Conservation (phyloP, 1,284 basidiomycete species). For the Melampsora occidentalis region DNA sequence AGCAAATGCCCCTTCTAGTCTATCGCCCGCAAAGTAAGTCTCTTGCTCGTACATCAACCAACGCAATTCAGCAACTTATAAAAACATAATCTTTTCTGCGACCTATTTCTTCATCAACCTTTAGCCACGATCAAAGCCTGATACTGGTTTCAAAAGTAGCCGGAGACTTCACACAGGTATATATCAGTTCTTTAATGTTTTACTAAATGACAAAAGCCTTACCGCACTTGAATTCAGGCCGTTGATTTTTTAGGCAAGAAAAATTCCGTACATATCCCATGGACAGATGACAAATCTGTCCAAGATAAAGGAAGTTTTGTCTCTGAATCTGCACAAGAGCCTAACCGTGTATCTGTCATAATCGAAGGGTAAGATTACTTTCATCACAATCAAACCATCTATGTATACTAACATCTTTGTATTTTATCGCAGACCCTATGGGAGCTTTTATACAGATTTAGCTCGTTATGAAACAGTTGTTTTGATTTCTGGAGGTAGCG, state of each 20-base stretch:
- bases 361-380: constrained; percentile 14
- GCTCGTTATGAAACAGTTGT: constrained; percentile 22
- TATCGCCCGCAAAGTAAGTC: constrained; percentile 19
- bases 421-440: constrained; percentile 16
- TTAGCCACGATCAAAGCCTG: neutral
- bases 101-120: neutral
- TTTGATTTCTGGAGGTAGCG: constrained; percentile 30
- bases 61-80: too few relatives aligned
- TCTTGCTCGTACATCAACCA: neutral
- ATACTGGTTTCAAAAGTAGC: constrained; percentile 16
- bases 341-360: neutral
- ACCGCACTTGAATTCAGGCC: neutral
- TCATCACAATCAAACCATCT: neutral
- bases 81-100: neutral
- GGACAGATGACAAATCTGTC: neutral
- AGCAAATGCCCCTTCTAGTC: constrained; percentile 12
- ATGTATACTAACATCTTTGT: too few relatives aligned
- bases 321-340: too few relatives aligned
- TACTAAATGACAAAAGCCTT: neutral
- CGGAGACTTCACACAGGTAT: constrained; percentile 31
- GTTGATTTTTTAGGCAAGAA: neutral
- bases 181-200: neutral
- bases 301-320: too few relatives aligned
- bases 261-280: neutral
- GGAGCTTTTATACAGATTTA: constrained; percentile 19